phyloP scores from a whole-genome alignment of 768 basidiomycete genomes.

The Boletellus ananiceps region DNA sequence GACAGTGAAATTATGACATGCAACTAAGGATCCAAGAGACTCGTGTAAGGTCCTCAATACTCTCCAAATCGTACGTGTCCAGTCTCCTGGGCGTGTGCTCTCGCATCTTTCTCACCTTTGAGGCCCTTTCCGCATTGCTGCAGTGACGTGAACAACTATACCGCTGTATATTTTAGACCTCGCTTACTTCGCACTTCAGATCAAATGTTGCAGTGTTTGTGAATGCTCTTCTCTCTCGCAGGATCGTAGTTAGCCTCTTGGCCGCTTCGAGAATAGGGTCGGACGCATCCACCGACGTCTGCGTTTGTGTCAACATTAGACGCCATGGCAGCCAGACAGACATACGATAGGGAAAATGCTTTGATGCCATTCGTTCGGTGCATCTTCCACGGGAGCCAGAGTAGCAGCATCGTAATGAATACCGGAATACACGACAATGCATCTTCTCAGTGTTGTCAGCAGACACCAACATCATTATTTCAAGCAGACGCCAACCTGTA shows the following conservation, averaged over 20 bases:
- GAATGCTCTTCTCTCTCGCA: conserved; percentile 76
- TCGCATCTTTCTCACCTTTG: conserved; percentile 92
- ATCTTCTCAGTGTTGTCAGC: conserved; percentile 35
- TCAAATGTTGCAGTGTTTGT: conserved; percentile 93
- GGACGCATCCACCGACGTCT: conserved; percentile 31
- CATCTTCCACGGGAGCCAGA: conserved; percentile 70
- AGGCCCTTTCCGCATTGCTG: conserved; percentile 80
- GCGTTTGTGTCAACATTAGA: conserved; percentile 23
- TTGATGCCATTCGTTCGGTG: conserved; percentile 85
- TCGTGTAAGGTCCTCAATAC: conserved; percentile 41
- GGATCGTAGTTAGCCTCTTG: conserved; percentile 61
- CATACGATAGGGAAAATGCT: conserved; percentile 68
- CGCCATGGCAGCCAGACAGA: not conserved
- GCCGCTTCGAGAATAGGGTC: conserved; percentile 63
- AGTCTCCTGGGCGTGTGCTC: conserved; percentile 80
- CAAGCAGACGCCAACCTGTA: conserved; percentile 20
- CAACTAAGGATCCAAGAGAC: not conserved
- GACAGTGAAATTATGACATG: conserved; percentile 38
- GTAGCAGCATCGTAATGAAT: conserved; percentile 95
- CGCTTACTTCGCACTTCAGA: conserved; percentile 76
- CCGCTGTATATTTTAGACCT: not conserved
- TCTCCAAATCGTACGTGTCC: conserved; percentile 86
- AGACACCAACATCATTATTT: not conserved
- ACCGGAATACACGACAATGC: conserved; percentile 87
- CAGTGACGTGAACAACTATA: conserved; percentile 5